phyloP scores from a whole-genome alignment of 805 yeast genomes.

The Yarrowia deformans region DNA sequence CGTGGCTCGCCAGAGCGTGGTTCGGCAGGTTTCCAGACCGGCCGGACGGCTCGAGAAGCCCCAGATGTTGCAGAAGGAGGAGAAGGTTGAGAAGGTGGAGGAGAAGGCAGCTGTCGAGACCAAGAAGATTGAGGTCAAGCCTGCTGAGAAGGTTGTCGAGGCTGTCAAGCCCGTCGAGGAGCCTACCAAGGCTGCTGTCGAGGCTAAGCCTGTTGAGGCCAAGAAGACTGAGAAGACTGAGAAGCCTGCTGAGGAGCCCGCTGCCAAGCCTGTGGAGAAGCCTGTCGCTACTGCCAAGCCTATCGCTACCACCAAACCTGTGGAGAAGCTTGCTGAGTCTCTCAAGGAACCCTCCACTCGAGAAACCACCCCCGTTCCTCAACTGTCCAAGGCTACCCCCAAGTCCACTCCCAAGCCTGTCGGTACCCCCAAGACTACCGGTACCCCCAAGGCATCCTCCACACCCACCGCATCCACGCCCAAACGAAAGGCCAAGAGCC shows the following conservation, averaged over 20 bases:
- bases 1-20: constrained; percentile 3
- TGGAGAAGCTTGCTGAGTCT: too few relatives aligned
- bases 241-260: background rate
- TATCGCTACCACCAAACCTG: too few relatives aligned
- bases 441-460: constrained; percentile 3
- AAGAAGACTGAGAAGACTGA: background rate
- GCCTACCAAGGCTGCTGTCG: background rate
- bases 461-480: background rate
- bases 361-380: constrained; percentile 19
- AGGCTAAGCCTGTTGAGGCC: background rate
- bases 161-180: background rate
- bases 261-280: background rate
- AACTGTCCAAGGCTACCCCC: constrained; percentile 2
- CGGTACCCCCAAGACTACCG: background rate
- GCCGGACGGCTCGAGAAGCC: constrained; percentile 30
- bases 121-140: too few relatives aligned
- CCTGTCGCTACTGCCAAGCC: background rate
- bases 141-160: background rate
- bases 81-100: too few relatives aligned
- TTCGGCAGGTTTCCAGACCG: constrained; percentile 12
- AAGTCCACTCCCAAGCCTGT: background rate
- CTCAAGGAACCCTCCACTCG: background rate
- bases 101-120: background rate
- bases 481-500: constrained; percentile 12
- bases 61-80: background rate